Evolutionary conservation across 2,329 filamentous ascomycete genomes (phyloP), one percentile per base, ranked within the genome.

Genomic region (Piedraia hortae): DNA sequence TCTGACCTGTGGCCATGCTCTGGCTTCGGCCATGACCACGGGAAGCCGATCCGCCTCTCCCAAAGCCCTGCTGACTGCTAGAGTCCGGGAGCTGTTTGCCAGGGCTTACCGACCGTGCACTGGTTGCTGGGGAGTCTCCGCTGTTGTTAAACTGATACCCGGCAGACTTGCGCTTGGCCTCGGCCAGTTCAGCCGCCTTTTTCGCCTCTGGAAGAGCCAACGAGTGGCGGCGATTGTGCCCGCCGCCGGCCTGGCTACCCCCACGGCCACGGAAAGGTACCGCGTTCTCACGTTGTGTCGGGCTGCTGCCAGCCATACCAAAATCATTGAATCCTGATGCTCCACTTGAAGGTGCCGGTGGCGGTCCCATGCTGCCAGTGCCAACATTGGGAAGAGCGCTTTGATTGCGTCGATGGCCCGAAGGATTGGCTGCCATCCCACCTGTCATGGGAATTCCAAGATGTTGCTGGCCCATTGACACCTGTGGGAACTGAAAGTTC

Each of bases 401-500:
- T 51, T 91, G 82, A 56, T 93, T 93, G 54, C 85, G 78, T 47
- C 85, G 78, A 59, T 97, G 85, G 47, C 77, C 68, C 35, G 68
- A 55, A 10, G 7, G 7, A 31, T 73, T 68, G 45, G 85, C 77
- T 30, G 61, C 67, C 19, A 74, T 70, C 30, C 71, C 56, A 17
- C 39, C 37, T 36, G 67, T 71, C 62, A 82, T 65, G 25, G 63
- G 59, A 16, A 74, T 58, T 32, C 66, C 71, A 41, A 68, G 48
- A 35, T 64, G 54, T 34, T 56, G 53, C 33, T 53, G 52, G 9
- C 46, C 45, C 40, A 52, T 46, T 30, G 70, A 68, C 47, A 72
- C 66, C 39, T 62, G 74, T 39, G 63, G 73, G 43, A 91, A 91
- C 43, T 91, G 82, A 48, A 89, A 93, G 44, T 67, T 66, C 11